Base-by-base conservation (phyloP, 495 filamentous ascomycete genomes). In the Opeltia flavorubescens region DNA sequence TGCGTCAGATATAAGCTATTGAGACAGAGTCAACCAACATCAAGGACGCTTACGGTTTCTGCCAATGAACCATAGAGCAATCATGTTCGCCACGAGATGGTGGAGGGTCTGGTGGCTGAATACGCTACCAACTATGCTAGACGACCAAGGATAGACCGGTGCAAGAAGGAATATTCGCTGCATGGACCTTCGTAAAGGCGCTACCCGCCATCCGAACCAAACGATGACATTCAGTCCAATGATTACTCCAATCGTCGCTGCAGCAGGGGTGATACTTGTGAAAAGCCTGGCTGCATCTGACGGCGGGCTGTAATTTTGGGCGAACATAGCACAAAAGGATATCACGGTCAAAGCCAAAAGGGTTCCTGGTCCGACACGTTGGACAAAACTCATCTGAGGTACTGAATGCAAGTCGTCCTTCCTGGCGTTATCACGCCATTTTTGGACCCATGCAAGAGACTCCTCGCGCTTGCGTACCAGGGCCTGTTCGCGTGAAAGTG, bases 151-250 rank as follows among this genome's bases (percentile, higher is more conserved):
- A 33, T 80, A 79, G 5, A 75, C 80, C 3, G 84, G 75, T 13
- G 83, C 66, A 8, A 79, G 63, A 33, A 91, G 70, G 57, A 95
- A 85, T 60, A 86, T 86, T 30, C 68, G 76, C 58, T 93, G 94
- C 29, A 95, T 61, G 9, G 83, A 34, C n/a, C 64, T 61, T 81
- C 84, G 94, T 11, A 78, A 47, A 0, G 78, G 72, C 4, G 86
- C 85, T 3, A 75, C 39, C 53, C 71, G 75, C 86, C 87, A 94
- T 13, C 70, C 49, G 6, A 71, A 29, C 46, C 72, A 83, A 13
- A 89, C 62, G 4, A 65, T 54, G 11, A 78, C 28, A 55, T 95
- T 94, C 28, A 70, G 55, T 17, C 66, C 70, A 27, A 89, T 73
- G 44, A 95, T 67, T 12, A 66, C 66, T 39, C 75, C 59, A 9